Conservation (phyloP, 108 stramenopile species). For the Pelagomonas calceolata region DNA sequence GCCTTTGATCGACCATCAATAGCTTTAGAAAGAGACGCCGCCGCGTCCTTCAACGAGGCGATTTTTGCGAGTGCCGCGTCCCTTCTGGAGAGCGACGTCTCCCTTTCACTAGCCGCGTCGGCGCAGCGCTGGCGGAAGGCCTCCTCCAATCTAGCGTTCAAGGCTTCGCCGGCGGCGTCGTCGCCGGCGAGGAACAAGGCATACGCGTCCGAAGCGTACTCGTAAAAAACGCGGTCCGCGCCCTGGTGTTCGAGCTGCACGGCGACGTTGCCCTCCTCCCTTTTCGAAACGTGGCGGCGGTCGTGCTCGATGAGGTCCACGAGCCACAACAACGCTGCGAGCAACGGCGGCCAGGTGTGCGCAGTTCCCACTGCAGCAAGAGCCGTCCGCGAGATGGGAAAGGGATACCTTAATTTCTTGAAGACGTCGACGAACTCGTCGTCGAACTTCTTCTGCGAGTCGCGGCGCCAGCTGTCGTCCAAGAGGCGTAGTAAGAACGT, state of each 20-base stretch:
- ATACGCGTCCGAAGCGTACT: slow-evolving; percentile 65
- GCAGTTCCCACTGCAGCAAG: slow-evolving; percentile 92
- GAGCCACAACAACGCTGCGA: slow-evolving; percentile 90
- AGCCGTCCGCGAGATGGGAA: slow-evolving; percentile 63
- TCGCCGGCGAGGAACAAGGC: slow-evolving; percentile 70
- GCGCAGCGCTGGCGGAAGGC: slow-evolving; percentile 43
- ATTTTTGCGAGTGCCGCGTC: too few relatives aligned
- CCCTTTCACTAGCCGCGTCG: slow-evolving; percentile 33
- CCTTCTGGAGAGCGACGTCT: slow-evolving; percentile 50
- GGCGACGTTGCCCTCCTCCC: too few relatives aligned
- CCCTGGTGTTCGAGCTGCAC: slow-evolving; percentile 3
- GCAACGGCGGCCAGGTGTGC: slow-evolving; percentile 93
- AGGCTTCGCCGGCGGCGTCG: slow-evolving; percentile 51
- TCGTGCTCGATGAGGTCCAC: slow-evolving; percentile 66
- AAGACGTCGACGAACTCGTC: slow-evolving; percentile 86
- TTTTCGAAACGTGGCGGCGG: background rate
- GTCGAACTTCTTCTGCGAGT: slow-evolving; percentile 69
- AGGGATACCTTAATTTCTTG: slow-evolving; percentile 83
- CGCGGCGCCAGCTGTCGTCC: slow-evolving; percentile 60
- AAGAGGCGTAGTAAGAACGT: slow-evolving; percentile 76
- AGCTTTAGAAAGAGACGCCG: too few relatives aligned
- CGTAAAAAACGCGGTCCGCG: slow-evolving; percentile 61
- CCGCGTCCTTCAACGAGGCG: too few relatives aligned
- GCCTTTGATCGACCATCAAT: too few relatives aligned
- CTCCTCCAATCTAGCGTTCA: slow-evolving; percentile 59